These are phyloP conservation scores for Penicillium manginii DNA, from an alignment of 495 filamentous ascomycete genomes.

Conservation along the genomic window DNA sequence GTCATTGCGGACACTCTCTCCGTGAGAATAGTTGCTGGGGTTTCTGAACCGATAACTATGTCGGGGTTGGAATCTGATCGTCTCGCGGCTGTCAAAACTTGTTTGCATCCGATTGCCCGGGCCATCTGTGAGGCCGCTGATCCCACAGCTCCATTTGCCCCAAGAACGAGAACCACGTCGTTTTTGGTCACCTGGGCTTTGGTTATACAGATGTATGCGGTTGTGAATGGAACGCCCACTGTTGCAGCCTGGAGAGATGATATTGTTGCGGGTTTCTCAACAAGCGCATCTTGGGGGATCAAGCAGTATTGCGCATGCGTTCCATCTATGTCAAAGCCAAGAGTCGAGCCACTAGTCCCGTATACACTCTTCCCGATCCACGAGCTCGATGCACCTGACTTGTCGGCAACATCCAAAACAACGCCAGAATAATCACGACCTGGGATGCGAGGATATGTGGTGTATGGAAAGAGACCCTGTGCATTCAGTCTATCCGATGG, in stretches of 20 bases:
- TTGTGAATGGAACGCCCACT: slow-evolving; percentile 27
- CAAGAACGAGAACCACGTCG: slow-evolving; percentile 23
- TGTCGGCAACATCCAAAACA: slow-evolving; percentile 16
- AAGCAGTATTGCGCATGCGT: slow-evolving; percentile 24
- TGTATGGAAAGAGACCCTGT: slow-evolving; percentile 39
- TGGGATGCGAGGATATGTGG: slow-evolving; percentile 43
- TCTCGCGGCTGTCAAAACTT: slow-evolving; percentile 22
- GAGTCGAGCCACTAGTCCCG: slow-evolving; percentile 23
- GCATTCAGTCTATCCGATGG: slow-evolving; percentile 47
- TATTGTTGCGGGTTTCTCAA: slow-evolving; percentile 18
- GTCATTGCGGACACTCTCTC: slow-evolving; percentile 9
- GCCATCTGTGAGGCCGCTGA: slow-evolving; percentile 24
- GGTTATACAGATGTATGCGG: slow-evolving; percentile 19
- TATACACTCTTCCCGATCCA: slow-evolving; percentile 29
- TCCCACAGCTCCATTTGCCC: slow-evolving; percentile 26
- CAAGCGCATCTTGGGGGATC: slow-evolving; percentile 15
- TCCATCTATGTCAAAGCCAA: slow-evolving; percentile 21
- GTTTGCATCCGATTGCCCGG: slow-evolving; percentile 20
- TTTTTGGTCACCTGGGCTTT: slow-evolving; percentile 9
- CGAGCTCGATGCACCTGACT: slow-evolving; percentile 1
- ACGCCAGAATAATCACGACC: slow-evolving; percentile 39
- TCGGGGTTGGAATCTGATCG: slow-evolving; percentile 11
- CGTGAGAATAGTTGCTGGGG: background rate
- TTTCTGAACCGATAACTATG: slow-evolving; percentile 8
- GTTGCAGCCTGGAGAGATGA: slow-evolving; percentile 24